Evolutionary conservation across 108 stramenopile species (phyloP).

Genomic region (Heterococcus sp.): DNA sequence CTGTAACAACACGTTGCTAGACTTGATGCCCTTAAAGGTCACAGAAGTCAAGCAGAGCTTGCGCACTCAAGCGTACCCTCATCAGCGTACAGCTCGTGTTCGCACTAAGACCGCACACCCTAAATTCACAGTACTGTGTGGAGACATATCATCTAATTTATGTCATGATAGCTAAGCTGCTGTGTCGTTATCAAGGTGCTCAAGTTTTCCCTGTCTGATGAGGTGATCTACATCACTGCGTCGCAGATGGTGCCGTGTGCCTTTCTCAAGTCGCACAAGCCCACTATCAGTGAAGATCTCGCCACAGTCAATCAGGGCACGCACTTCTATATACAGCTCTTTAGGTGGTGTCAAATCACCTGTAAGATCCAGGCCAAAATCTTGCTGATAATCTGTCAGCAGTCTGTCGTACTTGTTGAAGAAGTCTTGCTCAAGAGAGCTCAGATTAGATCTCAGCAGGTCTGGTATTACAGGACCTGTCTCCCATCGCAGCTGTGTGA

Average conservation of each 20-base stretch:
- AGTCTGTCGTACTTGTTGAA: constrained; percentile 69
- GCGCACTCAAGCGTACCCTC: too few relatives aligned
- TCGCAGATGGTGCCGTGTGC: constrained; percentile 77
- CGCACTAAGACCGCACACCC: too few relatives aligned
- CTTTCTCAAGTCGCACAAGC: constrained; percentile 68
- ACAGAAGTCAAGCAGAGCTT: too few relatives aligned
- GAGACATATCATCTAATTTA: too few relatives aligned
- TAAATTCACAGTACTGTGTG: too few relatives aligned
- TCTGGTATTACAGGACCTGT: constrained; percentile 63
- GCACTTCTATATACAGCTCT: constrained; percentile 72
- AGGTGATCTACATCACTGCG: constrained; percentile 78
- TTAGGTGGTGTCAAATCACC: constrained; percentile 65
- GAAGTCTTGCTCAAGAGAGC: constrained; percentile 65
- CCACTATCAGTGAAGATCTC: constrained; percentile 71
- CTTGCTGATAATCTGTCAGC: constrained; percentile 52
- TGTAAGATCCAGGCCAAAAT: constrained; percentile 37
- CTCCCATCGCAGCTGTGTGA: constrained; percentile 60
- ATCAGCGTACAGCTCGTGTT: too few relatives aligned
- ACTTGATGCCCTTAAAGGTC: too few relatives aligned
- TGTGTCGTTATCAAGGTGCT: constrained; percentile 54
- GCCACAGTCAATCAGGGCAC: constrained; percentile 61
- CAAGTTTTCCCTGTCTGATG: constrained; percentile 72
- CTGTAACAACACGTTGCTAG: too few relatives aligned
- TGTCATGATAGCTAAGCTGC: constrained; percentile 11
- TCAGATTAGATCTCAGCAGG: constrained; percentile 49